Evolutionary conservation across 2,329 filamentous ascomycete species (phyloP).

Genomic region (Xylariaceae sp.): DNA sequence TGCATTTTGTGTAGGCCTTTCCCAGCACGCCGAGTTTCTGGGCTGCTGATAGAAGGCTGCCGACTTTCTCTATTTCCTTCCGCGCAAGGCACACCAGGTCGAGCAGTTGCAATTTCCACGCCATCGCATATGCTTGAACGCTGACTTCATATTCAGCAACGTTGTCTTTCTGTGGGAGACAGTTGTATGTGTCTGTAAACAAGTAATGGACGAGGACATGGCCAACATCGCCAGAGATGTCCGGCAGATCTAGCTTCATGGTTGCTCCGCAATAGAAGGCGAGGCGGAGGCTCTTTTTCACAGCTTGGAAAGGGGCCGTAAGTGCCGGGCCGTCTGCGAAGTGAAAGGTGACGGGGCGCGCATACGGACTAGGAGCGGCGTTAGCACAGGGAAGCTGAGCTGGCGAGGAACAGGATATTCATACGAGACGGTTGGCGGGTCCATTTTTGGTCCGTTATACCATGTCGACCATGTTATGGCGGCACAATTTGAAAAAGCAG

Average conservation of each 20-base stretch:
- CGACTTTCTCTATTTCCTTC: constrained; percentile 20
- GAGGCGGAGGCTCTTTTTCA: constrained; percentile 7
- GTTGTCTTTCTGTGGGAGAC: constrained; percentile 10
- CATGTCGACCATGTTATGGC: too few species aligned
- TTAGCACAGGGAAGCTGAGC: not conserved
- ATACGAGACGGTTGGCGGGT: too few species aligned
- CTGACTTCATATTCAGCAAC: constrained; percentile 17
- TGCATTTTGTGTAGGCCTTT: constrained; percentile 3
- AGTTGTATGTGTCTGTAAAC: constrained; percentile 20
- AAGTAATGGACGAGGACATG: constrained; percentile 23
- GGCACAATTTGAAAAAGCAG: too few species aligned
- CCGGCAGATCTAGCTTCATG: not conserved
- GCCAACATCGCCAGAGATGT: constrained; percentile 19
- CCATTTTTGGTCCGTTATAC: too few species aligned
- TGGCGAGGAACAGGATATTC: too few species aligned
- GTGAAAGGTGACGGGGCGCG: constrained; percentile 7
- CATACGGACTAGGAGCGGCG: constrained; percentile 10
- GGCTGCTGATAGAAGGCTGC: constrained; percentile 8
- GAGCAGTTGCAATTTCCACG: constrained; percentile 13
- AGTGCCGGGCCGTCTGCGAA: constrained; percentile 10
- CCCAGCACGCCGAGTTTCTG: constrained; percentile 15
- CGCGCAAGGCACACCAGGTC: constrained; percentile 12
- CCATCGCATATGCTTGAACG: constrained; percentile 15
- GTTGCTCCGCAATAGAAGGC: not conserved
- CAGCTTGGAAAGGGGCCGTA: not conserved